These are phyloP conservation scores for Lentithecium fluviatile DNA, from an alignment of 495 filamentous ascomycete genomes.

Conservation along the genomic window DNA sequence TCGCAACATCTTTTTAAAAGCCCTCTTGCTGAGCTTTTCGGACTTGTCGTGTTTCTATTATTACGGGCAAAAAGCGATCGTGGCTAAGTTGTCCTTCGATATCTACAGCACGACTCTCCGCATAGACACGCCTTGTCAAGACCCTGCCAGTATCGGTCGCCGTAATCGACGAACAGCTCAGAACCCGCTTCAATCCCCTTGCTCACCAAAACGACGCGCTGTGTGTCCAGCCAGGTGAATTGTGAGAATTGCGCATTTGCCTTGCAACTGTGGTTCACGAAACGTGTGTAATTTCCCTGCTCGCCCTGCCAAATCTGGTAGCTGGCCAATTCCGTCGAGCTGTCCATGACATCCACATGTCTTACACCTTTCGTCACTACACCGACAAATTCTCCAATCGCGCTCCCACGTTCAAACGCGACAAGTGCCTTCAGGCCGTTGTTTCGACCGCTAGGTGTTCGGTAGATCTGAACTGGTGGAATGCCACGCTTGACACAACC, in stretches of 20 bases:
- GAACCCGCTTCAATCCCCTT: conserved; percentile 43
- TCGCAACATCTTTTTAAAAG: too few species aligned
- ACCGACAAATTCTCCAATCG: conserved; percentile 42
- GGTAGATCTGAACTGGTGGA: not conserved
- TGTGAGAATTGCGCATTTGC: conserved; percentile 36
- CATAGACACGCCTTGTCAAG: conserved; percentile 47
- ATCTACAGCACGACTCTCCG: conserved; percentile 44
- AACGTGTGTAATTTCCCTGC: conserved; percentile 48
- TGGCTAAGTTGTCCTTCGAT: conserved; percentile 14
- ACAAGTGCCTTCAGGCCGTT: conserved; percentile 36
- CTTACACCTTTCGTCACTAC: conserved; percentile 35
- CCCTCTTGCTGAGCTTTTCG: not conserved
- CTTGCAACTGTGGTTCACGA: too few species aligned
- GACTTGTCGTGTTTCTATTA: not conserved
- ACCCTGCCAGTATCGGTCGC: conserved; percentile 47
- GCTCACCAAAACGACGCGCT: conserved; percentile 47
- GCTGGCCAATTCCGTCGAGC: conserved; percentile 24
- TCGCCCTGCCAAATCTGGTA: conserved; percentile 45
- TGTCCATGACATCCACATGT: conserved; percentile 45
- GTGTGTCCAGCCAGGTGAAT: conserved; percentile 46
- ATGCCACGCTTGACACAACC: not conserved
- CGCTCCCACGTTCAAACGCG: conserved; percentile 35
- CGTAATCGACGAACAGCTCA: conserved; percentile 50
- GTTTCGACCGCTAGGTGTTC: conserved; percentile 30
- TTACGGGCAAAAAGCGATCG: too few species aligned